Evolutionary conservation across 805 yeast species (phyloP).

Genomic region (Vanderwaltozyma verrucispora): DNA sequence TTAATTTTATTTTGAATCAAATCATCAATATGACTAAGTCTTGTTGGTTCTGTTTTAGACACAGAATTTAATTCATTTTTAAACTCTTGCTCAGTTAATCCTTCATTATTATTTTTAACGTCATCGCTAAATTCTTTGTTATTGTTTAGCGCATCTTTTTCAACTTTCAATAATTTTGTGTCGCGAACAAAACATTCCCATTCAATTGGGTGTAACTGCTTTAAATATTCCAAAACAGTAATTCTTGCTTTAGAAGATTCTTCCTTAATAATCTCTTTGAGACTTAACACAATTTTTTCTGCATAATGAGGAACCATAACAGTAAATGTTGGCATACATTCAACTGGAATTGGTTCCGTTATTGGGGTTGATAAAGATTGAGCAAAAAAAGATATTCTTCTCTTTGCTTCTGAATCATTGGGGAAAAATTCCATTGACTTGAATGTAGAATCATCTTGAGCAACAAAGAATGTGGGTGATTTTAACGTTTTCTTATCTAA

Average conservation of each 20-base stretch:
- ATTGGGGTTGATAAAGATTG: constrained; percentile 82
- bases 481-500: constrained; percentile 36
- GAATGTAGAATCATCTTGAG: constrained; percentile 69
- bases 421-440: constrained; percentile 45
- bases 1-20: constrained; percentile 35
- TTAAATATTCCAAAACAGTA: constrained; percentile 72
- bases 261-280: constrained; percentile 71
- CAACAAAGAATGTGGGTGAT: constrained; percentile 70
- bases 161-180: constrained; percentile 53
- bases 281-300: constrained; percentile 66
- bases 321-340: constrained; percentile 69
- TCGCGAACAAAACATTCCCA: constrained; percentile 78
- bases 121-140: not conserved
- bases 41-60: too few species aligned
- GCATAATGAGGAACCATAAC: constrained; percentile 81
- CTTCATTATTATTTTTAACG: not conserved
- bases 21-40: constrained; percentile 4
- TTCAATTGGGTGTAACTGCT: constrained; percentile 58
- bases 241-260: constrained; percentile 46
- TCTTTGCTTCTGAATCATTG: constrained; percentile 62
- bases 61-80: not conserved
- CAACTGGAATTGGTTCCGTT: constrained; percentile 57
- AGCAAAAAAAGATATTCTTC: constrained; percentile 82
- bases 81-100: not conserved
- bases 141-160: constrained; percentile 9